Evolutionary conservation across 1,284 basidiomycete genomes (phyloP).

Genomic region (Boletus semigastroideus): DNA sequence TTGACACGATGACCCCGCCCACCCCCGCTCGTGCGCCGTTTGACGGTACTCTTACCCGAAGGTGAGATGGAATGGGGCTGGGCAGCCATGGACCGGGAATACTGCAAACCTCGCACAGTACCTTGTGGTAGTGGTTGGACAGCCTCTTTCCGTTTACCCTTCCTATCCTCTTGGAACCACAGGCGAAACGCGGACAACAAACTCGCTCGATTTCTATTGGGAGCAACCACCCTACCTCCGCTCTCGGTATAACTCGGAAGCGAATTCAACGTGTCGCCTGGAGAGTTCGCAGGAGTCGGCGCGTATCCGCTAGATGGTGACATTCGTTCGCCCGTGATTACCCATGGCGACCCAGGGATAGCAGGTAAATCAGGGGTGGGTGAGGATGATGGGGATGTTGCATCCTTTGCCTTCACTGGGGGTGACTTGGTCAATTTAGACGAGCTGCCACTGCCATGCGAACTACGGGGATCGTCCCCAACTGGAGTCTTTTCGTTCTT

Average conservation of each 20-base stretch:
- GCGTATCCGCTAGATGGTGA: conserved; percentile 36
- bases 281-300: conserved; percentile 55
- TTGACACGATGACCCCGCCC: conserved; percentile 53
- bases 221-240: conserved; percentile 33
- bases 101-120: conserved; percentile 19
- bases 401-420: conserved; percentile 55
- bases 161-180: conserved; percentile 81
- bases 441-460: conserved; percentile 55
- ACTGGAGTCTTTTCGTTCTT: conserved; percentile 42
- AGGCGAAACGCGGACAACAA: conserved; percentile 69
- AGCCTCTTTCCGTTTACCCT: conserved; percentile 67
- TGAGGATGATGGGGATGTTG: conserved; percentile 32
- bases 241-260: conserved; percentile 51
- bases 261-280: conserved; percentile 52
- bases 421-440: conserved; percentile 70
- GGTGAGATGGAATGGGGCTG: conserved; percentile 24
- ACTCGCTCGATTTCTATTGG: conserved; percentile 62
- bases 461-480: conserved; percentile 59
- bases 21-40: conserved; percentile 47
- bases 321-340: conserved; percentile 51
- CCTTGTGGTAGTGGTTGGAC: conserved; percentile 32
- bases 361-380: conserved; percentile 52
- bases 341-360: conserved; percentile 66
- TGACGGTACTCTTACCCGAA: conserved; percentile 40
- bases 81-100: conserved; percentile 27